phyloP scores from a whole-genome alignment of 345 rosid species.

The Aurinia saxatilis region DNA sequence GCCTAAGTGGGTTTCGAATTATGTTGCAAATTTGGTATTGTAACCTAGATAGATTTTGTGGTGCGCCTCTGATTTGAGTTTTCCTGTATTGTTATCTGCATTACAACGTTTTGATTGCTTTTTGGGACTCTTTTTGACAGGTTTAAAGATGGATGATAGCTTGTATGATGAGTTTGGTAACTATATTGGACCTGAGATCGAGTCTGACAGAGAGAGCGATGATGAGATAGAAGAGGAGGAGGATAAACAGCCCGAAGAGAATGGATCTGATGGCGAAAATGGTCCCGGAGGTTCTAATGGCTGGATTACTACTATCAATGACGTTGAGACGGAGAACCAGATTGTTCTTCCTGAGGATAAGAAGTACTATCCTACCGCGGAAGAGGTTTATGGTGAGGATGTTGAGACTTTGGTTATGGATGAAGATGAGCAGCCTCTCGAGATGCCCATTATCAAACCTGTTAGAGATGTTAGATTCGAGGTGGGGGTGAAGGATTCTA shows the following conservation, averaged over 20 bases:
- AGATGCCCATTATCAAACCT: constrained; percentile 83
- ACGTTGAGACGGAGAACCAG: constrained; percentile 89
- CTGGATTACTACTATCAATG: constrained; percentile 71
- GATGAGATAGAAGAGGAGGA: constrained; percentile 67
- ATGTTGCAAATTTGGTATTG: no score
- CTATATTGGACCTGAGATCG: constrained; percentile 95
- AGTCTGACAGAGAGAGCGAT: constrained; percentile 81
- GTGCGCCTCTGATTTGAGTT: background rate
- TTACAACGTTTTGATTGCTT: background rate
- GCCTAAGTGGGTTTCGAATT: no score
- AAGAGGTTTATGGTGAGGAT: constrained; percentile 94
- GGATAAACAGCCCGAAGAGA: constrained; percentile 40
- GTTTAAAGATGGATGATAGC: constrained; percentile 74
- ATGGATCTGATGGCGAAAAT: constrained; percentile 56
- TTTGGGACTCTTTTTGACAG: constrained; percentile 1
- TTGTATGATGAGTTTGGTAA: constrained; percentile 97
- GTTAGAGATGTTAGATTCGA: constrained; percentile 75
- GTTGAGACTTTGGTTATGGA: constrained; percentile 96
- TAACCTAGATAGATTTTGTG: no score
- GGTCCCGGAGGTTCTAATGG: constrained; percentile 51
- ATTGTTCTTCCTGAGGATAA: constrained; percentile 95
- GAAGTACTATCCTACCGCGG: constrained; percentile 96
- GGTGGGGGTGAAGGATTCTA: constrained; percentile 90
- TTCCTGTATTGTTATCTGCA: background rate
- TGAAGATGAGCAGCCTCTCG: constrained; percentile 91